phyloP scores from a whole-genome alignment of 495 filamentous ascomycete species.

The Aspergillus heteromorphus region DNA sequence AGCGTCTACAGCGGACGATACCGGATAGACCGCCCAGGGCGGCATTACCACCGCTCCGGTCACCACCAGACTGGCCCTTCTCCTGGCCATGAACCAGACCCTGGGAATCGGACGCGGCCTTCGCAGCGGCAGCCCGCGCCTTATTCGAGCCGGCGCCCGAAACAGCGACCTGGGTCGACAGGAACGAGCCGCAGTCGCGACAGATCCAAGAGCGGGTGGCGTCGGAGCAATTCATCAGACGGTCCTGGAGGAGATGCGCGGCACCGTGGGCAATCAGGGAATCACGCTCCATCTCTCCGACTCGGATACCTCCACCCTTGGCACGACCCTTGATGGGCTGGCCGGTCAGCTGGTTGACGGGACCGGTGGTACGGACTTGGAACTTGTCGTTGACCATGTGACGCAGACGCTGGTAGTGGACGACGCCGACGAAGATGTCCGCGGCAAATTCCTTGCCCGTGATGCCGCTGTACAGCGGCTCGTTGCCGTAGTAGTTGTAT shows the following conservation, averaged over 20 bases:
- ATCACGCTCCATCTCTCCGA: constrained; percentile 98
- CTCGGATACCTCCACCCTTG: constrained; percentile 95
- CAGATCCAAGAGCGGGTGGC: constrained; percentile 85
- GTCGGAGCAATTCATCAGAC: constrained; percentile 94
- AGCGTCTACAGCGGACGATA: constrained; percentile 77
- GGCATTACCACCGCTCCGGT: constrained; percentile 11
- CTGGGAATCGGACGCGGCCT: no score
- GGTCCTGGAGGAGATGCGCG: constrained; percentile 90
- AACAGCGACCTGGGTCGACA: constrained; percentile 72
- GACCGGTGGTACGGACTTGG: constrained; percentile 94
- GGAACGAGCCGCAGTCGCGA: constrained; percentile 77
- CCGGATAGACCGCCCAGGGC: constrained; percentile 46
- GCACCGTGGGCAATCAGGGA: constrained; percentile 90
- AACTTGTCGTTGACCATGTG: constrained; percentile 99
- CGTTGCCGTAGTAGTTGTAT: constrained; percentile 97
- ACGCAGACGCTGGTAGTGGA: constrained; percentile 94
- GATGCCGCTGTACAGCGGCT: constrained; percentile 95
- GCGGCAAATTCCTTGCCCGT: constrained; percentile 89
- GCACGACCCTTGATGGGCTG: constrained; percentile 96
- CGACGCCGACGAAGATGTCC: constrained; percentile 94
- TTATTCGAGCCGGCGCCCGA: constrained; percentile 28
- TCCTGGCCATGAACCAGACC: no score
- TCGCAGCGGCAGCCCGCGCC: constrained; percentile 29
- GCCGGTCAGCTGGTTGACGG: constrained; percentile 79
- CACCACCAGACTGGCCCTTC: no score